Evolutionary conservation across 2,329 filamentous ascomycete species (phyloP).

Genomic region (Scorias spongiosa): DNA sequence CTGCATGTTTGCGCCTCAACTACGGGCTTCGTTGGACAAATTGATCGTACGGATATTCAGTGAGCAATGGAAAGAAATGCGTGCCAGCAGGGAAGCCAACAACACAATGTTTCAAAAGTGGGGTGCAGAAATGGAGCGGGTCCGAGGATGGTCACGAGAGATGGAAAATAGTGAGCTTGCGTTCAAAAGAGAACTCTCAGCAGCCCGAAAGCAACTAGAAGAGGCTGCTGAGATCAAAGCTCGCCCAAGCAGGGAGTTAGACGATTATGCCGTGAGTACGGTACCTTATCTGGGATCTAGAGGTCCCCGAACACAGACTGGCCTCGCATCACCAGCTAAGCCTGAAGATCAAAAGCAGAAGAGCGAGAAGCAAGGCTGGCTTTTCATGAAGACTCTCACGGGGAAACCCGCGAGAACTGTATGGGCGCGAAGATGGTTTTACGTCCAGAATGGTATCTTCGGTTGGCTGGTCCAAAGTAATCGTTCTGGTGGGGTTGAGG

Average conservation of each 20-base stretch:
- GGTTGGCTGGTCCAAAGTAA: constrained; percentile 78
- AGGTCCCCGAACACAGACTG: constrained; percentile 42
- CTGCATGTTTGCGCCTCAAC: constrained; percentile 71
- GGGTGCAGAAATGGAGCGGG: constrained; percentile 71
- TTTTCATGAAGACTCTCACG: constrained; percentile 65
- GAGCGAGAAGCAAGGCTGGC: constrained; percentile 81
- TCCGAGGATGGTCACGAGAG: constrained; percentile 83
- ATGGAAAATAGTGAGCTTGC: constrained; percentile 79
- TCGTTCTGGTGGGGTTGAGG: constrained; percentile 70
- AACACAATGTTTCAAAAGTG: constrained; percentile 48
- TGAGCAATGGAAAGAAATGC: constrained; percentile 82
- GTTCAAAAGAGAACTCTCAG: constrained; percentile 67
- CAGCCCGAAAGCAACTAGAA: constrained; percentile 67
- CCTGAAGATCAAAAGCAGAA: constrained; percentile 25
- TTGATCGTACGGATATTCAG: constrained; percentile 70
- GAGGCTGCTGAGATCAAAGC: constrained; percentile 54
- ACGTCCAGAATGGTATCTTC: constrained; percentile 89
- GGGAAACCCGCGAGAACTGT: constrained; percentile 81
- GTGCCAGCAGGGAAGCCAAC: constrained; percentile 50
- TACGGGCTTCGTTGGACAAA: constrained; percentile 72
- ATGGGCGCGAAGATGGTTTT: constrained; percentile 90
- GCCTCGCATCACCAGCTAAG: constrained; percentile 35
- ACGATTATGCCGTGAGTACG: constrained; percentile 81
- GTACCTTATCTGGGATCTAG: constrained; percentile 69
- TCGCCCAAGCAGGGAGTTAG: constrained; percentile 78